Percentiles rank a stretch among this genome's conserved stretches.
phyloP scores from a whole-genome alignment of 225 moss, liverwort and hornwort genomes.

The Asterella californica region DNA sequence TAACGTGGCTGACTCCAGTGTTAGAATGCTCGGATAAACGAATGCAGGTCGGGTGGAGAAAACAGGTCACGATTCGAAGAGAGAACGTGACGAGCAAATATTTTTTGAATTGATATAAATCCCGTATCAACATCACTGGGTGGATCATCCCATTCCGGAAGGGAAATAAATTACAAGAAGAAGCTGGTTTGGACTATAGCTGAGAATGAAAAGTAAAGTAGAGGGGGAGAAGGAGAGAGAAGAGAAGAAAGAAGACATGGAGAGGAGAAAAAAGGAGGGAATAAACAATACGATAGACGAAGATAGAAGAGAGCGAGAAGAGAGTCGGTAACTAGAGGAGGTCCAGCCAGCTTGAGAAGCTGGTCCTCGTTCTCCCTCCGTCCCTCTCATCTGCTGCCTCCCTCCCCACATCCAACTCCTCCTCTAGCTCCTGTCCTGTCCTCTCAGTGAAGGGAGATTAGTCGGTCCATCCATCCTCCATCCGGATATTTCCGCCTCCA shows the following conservation, averaged over 20 bases:
- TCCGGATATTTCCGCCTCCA: conserved; percentile 22
- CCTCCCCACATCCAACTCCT: neutral
- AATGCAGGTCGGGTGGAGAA: neutral
- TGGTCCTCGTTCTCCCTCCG: conserved; percentile 1
- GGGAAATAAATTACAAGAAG: neutral
- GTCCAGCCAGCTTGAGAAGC: conserved; percentile 12
- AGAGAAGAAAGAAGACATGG: neutral
- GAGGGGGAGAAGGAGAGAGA: neutral
- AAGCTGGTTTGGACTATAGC: neutral
- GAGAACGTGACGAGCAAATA: neutral
- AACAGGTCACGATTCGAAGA: neutral
- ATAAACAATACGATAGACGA: neutral
- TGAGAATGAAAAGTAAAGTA: neutral
- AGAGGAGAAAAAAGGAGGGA: neutral
- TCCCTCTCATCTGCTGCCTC: neutral
- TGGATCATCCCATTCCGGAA: neutral
- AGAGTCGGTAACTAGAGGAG: conserved; percentile 18
- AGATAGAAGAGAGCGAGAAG: neutral
- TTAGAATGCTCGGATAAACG: neutral
- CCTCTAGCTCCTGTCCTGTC: conserved; percentile 8
- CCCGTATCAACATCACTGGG: neutral
- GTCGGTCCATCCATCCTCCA: conserved; percentile 10
- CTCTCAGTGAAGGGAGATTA: neutral
- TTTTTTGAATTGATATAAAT: neutral
- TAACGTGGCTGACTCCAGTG: neutral